phyloP scores from a whole-genome alignment of 2,329 filamentous ascomycete species.

The Phaeosphaeria sp. region DNA sequence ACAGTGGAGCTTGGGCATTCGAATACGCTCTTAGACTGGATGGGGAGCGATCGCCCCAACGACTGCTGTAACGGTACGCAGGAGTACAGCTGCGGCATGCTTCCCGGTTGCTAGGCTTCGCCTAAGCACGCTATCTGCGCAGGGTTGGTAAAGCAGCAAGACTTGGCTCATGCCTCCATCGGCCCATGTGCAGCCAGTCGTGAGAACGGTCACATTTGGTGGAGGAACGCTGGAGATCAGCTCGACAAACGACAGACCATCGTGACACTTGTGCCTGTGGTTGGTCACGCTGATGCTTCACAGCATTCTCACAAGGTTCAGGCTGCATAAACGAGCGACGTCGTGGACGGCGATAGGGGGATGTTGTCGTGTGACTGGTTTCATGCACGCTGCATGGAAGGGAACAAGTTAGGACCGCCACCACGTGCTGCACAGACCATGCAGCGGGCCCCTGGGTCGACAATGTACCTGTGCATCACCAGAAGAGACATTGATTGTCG shows the following conservation, averaged over 20 bases:
- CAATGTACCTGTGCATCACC: conserved; percentile 22
- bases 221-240: not conserved
- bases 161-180: conserved; percentile 4
- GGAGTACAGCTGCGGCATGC: conserved; percentile 9
- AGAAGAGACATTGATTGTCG: conserved; percentile 19
- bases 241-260: not conserved
- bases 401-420: conserved; percentile 16
- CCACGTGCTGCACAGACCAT: conserved; percentile 27
- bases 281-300: not conserved
- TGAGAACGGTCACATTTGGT: conserved; percentile 1
- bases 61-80: conserved; percentile 21
- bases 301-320: not conserved
- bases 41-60: conserved; percentile 22
- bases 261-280: not conserved
- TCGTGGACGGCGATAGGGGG: conserved; percentile 4
- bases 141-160: not conserved
- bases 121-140: conserved; percentile 13
- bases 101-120: conserved; percentile 21
- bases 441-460: not conserved
- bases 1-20: conserved; percentile 6
- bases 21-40: conserved; percentile 14
- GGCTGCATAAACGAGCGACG: conserved; percentile 4
- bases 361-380: conserved; percentile 21
- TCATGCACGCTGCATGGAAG: conserved; percentile 9
- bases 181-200: conserved; percentile 22